Conservation (phyloP, 2,329 filamentous ascomycete genomes). For the Pyrenophora teres region DNA sequence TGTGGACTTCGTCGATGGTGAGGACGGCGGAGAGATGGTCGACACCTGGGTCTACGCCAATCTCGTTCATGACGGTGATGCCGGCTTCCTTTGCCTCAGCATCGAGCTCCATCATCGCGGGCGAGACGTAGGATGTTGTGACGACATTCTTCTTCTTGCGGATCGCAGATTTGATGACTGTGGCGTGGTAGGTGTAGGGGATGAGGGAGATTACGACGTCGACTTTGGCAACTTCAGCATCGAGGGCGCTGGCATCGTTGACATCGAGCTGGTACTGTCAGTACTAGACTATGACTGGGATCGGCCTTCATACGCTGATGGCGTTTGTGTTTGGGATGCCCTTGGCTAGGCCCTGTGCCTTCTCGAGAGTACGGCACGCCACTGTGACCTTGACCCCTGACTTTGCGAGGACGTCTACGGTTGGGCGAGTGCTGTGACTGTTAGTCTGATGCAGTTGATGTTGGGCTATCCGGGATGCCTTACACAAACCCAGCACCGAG, state of each 20-base stretch:
- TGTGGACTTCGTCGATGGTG: conserved; percentile 86
- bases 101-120: conserved; percentile 89
- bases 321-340: conserved; percentile 72
- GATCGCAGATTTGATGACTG: conserved; percentile 92
- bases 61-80: conserved; percentile 95
- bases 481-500: conserved; percentile 50
- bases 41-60: conserved; percentile 67
- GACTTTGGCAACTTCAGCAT: conserved; percentile 77
- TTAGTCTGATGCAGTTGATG: conserved; percentile 13
- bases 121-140: conserved; percentile 91
- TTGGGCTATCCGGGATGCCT: conserved; percentile 1
- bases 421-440: conserved; percentile 55
- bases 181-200: conserved; percentile 69
- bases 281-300: not conserved
- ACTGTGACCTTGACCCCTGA: conserved; percentile 63
- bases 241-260: conserved; percentile 73
- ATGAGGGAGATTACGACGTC: conserved; percentile 77
- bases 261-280: conserved; percentile 72
- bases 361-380: conserved; percentile 80
- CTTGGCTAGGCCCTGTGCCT: conserved; percentile 73
- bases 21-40: conserved; percentile 83
- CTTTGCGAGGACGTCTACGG: conserved; percentile 62
- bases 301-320: conserved; percentile 55
- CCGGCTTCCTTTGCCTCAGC: conserved; percentile 82
- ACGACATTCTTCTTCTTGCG: conserved; percentile 94